Evolutionary conservation across 1,284 basidiomycete species (phyloP).

Genomic region (Amylostereum areolatum): DNA sequence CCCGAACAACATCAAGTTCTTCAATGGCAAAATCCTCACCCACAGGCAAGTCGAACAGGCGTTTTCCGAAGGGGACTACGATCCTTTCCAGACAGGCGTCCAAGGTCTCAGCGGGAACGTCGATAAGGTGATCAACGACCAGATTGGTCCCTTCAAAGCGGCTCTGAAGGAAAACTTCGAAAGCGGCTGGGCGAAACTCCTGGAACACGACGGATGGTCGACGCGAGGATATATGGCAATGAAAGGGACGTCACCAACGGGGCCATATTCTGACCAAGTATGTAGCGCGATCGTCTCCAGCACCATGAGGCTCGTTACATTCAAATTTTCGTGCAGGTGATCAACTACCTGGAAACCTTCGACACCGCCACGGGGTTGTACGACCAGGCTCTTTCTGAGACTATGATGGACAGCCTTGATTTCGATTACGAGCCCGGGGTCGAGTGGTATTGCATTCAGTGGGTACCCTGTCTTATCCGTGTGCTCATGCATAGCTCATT

Average conservation of each 20-base stretch:
- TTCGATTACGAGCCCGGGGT: neutral
- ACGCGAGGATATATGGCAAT: slow-evolving; percentile 16
- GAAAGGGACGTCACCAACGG: neutral
- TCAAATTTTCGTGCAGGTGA: slow-evolving; percentile 10
- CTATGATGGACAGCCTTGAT: slow-evolving; percentile 1
- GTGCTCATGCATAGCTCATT: neutral
- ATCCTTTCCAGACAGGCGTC: neutral
- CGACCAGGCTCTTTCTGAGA: slow-evolving; percentile 17
- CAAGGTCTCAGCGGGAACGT: neutral
- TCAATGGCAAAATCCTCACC: no score
- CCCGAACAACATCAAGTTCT: neutral
- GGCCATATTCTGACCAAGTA: no score
- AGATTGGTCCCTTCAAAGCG: slow-evolving; percentile 10
- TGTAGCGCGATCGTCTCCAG: no score
- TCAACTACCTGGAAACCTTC: slow-evolving; percentile 23
- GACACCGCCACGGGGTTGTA: slow-evolving; percentile 19
- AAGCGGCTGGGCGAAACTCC: slow-evolving; percentile 20
- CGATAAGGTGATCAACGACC: neutral
- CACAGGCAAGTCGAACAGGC: neutral
- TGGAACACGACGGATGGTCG: slow-evolving; percentile 19
- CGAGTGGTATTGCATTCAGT: neutral
- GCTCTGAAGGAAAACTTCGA: slow-evolving; percentile 9
- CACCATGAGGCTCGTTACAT: slow-evolving; percentile 7
- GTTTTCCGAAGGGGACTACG: neutral
- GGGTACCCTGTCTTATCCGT: neutral